Percentiles rank a stretch among this genome's conserved stretches.
These are phyloP conservation scores for Myxozyma mucilagina DNA, from an alignment of 805 yeast genomes.

Conservation along the genomic window DNA sequence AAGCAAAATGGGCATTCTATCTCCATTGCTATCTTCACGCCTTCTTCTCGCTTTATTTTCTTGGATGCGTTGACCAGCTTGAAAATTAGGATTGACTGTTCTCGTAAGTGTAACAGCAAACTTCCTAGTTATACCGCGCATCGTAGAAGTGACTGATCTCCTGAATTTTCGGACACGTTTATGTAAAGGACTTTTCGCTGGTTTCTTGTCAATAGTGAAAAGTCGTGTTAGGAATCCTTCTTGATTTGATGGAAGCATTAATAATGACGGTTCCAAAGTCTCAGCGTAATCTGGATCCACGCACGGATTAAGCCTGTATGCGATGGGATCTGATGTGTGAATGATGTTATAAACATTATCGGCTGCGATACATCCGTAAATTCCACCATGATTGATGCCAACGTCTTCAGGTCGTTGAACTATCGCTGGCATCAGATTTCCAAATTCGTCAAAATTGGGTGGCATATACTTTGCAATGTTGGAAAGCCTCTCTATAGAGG, in stretches of 20 bases:
- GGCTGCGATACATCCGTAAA: slow-evolving; percentile 59
- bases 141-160: background rate
- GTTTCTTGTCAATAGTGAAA: background rate
- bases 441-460: background rate
- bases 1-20: background rate
- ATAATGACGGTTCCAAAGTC: slow-evolving; percentile 35
- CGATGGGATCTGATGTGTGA: slow-evolving; percentile 90
- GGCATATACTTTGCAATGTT: slow-evolving; percentile 3
- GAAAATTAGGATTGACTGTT: slow-evolving; percentile 14
- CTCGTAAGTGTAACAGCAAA: slow-evolving; percentile 5
- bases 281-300: slow-evolving; percentile 47
- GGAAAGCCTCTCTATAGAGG: slow-evolving; percentile 4
- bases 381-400: slow-evolving; percentile 52
- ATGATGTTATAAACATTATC: slow-evolving; percentile 74
- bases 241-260: slow-evolving; percentile 33
- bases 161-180: background rate
- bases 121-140: background rate
- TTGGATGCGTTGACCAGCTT: slow-evolving; percentile 25
- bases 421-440: background rate
- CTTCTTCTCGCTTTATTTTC: slow-evolving; percentile 10
- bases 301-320: slow-evolving; percentile 83
- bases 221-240: slow-evolving; percentile 9
- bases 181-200: background rate
- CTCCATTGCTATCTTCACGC: slow-evolving; percentile 1
- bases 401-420: slow-evolving; percentile 50